Percentiles rank a stretch among this genome's conserved stretches.
Evolutionary conservation across 495 filamentous ascomycete species (phyloP).

Genomic region (Lasiosphaeria hispida): DNA sequence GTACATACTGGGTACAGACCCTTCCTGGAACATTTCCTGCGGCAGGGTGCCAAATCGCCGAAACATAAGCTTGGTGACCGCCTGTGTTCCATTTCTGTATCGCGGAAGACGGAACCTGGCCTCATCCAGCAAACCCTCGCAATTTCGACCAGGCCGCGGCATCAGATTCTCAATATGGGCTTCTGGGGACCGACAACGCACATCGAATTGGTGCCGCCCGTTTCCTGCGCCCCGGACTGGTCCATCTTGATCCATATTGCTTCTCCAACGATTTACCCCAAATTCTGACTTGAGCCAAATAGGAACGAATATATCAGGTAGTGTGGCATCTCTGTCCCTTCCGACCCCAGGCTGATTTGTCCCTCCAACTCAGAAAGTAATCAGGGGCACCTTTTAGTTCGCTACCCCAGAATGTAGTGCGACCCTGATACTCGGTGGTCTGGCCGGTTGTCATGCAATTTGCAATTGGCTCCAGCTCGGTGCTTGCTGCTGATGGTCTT

Average conservation of each 20-base stretch:
- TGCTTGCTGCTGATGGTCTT: too few relatives aligned
- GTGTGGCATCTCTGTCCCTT: slow-evolving; percentile 4
- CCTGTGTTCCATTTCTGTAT: slow-evolving; percentile 15
- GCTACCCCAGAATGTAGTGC: not conserved
- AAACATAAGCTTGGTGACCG: not conserved
- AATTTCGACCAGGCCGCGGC: slow-evolving; percentile 13
- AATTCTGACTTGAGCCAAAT: slow-evolving; percentile 25
- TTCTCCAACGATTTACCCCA: slow-evolving; percentile 24
- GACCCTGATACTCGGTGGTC: not conserved
- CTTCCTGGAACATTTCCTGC: too few relatives aligned
- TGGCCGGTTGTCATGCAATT: too few relatives aligned
- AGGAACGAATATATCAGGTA: slow-evolving; percentile 13
- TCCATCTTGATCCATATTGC: slow-evolving; percentile 28
- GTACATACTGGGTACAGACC: too few relatives aligned
- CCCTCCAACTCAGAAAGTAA: not conserved
- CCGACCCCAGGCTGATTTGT: not conserved
- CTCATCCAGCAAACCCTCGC: not conserved
- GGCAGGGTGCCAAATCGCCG: not conserved
- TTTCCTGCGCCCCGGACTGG: slow-evolving; percentile 11
- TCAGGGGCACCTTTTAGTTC: not conserved
- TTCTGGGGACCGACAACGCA: not conserved
- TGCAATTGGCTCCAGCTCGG: too few relatives aligned
- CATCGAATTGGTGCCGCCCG: slow-evolving; percentile 17
- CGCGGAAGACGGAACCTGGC: slow-evolving; percentile 17
- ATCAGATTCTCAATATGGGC: slow-evolving; percentile 19